Base-by-base conservation (phyloP, 352 stramenopile species). In the Globisporangium emineosum region DNA sequence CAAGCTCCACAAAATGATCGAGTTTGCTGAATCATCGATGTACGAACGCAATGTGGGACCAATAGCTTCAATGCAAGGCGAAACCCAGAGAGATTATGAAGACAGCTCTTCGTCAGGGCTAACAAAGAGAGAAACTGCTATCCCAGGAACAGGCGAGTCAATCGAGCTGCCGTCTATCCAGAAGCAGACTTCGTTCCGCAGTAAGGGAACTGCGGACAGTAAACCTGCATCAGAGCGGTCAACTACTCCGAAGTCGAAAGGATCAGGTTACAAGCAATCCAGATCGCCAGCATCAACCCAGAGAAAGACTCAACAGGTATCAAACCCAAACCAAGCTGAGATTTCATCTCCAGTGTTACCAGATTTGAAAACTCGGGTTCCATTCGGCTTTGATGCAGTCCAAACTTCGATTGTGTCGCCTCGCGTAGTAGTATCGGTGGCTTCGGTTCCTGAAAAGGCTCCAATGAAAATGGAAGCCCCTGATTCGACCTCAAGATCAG, bases 1-100 rank as follows among this genome's bases (percentile, higher is more conserved):
- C 55, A 91, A 89, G 55, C 66, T 91, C 3, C 82, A 91, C 72
- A 88, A 86, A 67, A 91, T 91, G 82, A 91, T 91, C 58, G 76
- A 91, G 65, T 89, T 89, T 43, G 79, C 79, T 1, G 82, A 91
- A 42, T 82, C 79, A 7, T 86, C 83, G 0, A 88, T 91, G 75
- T 82, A 79, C 29, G 76, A 89, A 30, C 70, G 66, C 17, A 71
- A 33, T 32, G 30, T 57, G 1, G 53, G n/a, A 4, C 32, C 55
- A 57, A 35, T 29, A n/a, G 15, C 29, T 6, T 40, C 37, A 3
- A 27, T 15, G 1, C n/a, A 60, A n/a, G 23, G 17, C 15, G 19
- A 17, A 49, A 3, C 12, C 25, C 32, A 51, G 35, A 13, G 13
- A 2, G 27, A 35, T 8, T 5, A 17, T 19, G 30, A 58, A n/a